These are phyloP conservation scores for Angomonas deanei DNA, from an alignment of 208 protist species.

Conservation along the genomic window DNA sequence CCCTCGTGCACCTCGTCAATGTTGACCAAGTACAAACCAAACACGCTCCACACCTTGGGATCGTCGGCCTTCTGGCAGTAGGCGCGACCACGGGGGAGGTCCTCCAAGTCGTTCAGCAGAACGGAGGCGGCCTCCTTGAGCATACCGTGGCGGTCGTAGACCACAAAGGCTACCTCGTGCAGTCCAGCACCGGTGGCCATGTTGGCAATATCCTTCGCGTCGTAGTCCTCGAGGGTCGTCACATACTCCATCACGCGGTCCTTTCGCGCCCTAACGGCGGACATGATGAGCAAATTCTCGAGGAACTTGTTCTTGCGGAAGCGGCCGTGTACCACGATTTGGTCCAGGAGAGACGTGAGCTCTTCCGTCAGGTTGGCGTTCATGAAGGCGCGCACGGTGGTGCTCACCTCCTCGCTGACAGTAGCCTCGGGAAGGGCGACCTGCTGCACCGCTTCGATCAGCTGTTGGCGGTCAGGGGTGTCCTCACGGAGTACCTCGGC, in stretches of 20 bases:
- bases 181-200: conserved; percentile 92
- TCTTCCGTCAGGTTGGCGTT: conserved; percentile 98
- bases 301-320: conserved; percentile 98
- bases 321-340: conserved; percentile 98
- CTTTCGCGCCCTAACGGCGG: conserved; percentile 96
- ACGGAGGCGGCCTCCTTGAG: conserved; percentile 96
- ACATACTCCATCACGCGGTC: conserved; percentile 99
- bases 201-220: conserved; percentile 97
- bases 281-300: conserved; percentile 99
- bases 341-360: conserved; percentile 99
- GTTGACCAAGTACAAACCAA: conserved; percentile 95
- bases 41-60: conserved; percentile 92
- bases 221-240: conserved; percentile 98
- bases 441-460: conserved; percentile 99
- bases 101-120: conserved; percentile 95
- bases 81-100: conserved; percentile 92
- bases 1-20: conserved; percentile 89
- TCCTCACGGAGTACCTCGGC: conserved; percentile 90
- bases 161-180: conserved; percentile 98
- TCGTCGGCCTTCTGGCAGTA: conserved; percentile 94
- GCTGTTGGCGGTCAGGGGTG: conserved; percentile 82
- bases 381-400: conserved; percentile 99
- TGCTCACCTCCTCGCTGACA: conserved; percentile 96
- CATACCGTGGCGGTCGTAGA: conserved; percentile 98
- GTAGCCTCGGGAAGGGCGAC: conserved; percentile 97